A percentile compares a stretch with the other conserved stretches of the same genome.
phyloP scores from a whole-genome alignment of 257 asterid species.

The Solanum etuberosum region DNA sequence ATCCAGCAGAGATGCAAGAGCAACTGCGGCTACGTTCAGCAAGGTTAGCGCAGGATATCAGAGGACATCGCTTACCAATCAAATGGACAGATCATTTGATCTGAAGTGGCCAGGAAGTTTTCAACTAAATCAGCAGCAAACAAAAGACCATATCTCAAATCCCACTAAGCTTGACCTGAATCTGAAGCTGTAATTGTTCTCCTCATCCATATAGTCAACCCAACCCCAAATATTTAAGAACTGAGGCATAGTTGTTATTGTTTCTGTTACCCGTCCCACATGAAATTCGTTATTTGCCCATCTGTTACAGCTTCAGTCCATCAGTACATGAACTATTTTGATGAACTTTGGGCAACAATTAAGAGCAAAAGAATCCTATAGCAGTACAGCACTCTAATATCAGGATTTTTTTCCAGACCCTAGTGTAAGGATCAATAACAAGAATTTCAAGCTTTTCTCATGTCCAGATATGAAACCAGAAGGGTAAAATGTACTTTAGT shows the following conservation, averaged over 20 bases:
- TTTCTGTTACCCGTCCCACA: not conserved
- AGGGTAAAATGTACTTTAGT: not conserved
- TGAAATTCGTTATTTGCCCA: not conserved
- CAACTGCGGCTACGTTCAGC: slow-evolving; percentile 17
- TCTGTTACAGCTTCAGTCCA: not conserved
- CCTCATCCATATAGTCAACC: not conserved
- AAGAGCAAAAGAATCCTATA: not conserved
- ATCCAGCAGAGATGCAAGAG: slow-evolving; percentile 37
- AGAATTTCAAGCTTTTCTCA: not conserved
- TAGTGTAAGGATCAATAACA: not conserved
- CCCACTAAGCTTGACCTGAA: slow-evolving; percentile 54
- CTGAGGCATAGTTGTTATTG: not conserved
- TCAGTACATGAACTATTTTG: not conserved
- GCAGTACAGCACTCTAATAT: not conserved
- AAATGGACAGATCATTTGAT: slow-evolving; percentile 23
- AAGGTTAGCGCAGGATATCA: slow-evolving; percentile 32
- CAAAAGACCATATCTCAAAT: slow-evolving; percentile 32
- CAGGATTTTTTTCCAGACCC: not conserved
- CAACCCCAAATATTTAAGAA: not conserved
- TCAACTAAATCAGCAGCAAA: slow-evolving; percentile 30
- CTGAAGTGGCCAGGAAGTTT: slow-evolving; percentile 81
- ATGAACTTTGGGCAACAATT: not conserved
- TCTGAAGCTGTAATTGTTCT: slow-evolving; percentile 50
- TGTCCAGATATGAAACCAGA: not conserved
- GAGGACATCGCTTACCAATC: slow-evolving; percentile 18